Evolutionary conservation across 768 basidiomycete species (phyloP).

Genomic region (Mycena epipterygia): DNA sequence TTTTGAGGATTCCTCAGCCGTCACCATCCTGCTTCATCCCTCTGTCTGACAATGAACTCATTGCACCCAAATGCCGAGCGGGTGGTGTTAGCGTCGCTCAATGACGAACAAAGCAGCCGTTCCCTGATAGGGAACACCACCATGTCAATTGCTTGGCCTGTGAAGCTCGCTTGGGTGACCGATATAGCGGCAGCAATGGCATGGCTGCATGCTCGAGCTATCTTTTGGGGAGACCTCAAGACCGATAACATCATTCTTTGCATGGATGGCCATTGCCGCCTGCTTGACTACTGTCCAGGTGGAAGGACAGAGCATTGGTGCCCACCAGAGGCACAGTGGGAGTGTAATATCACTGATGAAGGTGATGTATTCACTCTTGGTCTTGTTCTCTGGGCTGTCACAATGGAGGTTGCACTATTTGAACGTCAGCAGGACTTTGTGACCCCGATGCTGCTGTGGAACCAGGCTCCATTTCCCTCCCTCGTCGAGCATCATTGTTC

Average conservation of each 20-base stretch:
- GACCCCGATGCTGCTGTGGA: background rate
- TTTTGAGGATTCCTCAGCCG: background rate
- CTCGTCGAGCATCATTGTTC: too few species aligned
- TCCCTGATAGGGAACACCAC: background rate
- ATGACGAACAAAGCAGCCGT: background rate
- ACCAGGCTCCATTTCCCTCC: too few species aligned
- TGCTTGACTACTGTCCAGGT: slow-evolving; percentile 5
- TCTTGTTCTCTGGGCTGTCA: slow-evolving; percentile 8
- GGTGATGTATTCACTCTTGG: slow-evolving; percentile 18
- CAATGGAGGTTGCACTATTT: background rate
- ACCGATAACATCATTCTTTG: slow-evolving; percentile 4
- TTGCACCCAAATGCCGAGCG: background rate
- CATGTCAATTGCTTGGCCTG: background rate
- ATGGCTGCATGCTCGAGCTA: background rate
- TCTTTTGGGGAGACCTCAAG: slow-evolving; percentile 3
- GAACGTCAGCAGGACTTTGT: background rate
- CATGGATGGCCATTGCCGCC: slow-evolving; percentile 5
- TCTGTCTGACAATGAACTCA: background rate
- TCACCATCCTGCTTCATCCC: slow-evolving; percentile 10
- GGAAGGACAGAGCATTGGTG: background rate
- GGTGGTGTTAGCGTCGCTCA: background rate
- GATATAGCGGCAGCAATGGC: slow-evolving; percentile 3
- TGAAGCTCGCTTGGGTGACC: slow-evolving; percentile 1
- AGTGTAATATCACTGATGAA: background rate
- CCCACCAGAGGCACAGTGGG: background rate